Base-by-base conservation (phyloP, 2,329 filamentous ascomycete genomes). In the Diaporthe citri region DNA sequence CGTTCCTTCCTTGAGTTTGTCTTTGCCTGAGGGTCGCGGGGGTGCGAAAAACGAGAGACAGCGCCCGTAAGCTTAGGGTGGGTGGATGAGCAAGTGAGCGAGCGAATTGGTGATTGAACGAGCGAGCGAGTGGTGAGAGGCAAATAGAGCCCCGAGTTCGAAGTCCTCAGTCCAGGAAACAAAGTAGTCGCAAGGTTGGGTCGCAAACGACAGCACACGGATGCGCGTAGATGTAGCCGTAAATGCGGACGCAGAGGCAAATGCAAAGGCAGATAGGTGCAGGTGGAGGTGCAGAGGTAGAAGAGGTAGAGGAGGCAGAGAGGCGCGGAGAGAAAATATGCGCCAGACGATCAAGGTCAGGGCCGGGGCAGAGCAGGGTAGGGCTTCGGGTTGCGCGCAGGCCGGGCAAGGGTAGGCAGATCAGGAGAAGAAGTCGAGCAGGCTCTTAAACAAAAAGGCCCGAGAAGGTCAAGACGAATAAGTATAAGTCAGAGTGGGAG, bases 31-130 rank as follows among this genome's bases (percentile, higher is more conserved):
- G 64, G 64, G 64, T 22, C 64, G 64, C 64, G 64, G 64, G 64
- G 36, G 46, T 67, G 64, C 64, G 46, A 52, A 52, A 67, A 67
- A 67, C 64, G 64, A 67, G 64, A 67, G 64, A 67, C 64, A 67
- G 64, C 64, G 64, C 64, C 64, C 64, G 64, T 67, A 39, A 67
- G 64, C 64, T 67, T 67, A 25, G 31, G 34, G 31, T 52, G 22
- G 31, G 41, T 48, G 28, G 20, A 25, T n/a, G 56, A 43, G n/a
- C 39, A 43, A 31, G 39, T 25, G 60, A 66, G 60, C 60, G 62
- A 51, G 62, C 28, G 43, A 25, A 31, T 25, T n/a, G 22, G 43
- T 34, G 62, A 51, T 22, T 39, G 64, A 52, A 22, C 22, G 62
- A 66, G 43, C 43, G 43, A 51, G 64, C n/a, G 64, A 28, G 13